These are phyloP conservation scores for Paramecium sonneborni DNA, from an alignment of 73 alveolate species.

Conservation along the genomic window DNA sequence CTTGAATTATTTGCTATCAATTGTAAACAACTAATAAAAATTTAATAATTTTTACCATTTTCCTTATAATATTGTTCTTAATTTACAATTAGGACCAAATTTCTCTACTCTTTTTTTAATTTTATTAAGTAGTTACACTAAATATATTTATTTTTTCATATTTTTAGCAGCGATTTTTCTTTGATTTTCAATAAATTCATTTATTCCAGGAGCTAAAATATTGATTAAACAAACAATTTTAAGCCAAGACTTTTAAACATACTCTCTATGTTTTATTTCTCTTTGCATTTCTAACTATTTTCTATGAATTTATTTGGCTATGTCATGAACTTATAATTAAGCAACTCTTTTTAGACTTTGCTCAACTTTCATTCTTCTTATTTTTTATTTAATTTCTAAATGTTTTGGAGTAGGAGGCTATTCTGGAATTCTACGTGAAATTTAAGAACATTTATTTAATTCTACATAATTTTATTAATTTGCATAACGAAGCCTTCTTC, in stretches of 20 bases:
- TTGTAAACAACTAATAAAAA: not conserved
- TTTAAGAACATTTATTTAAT: conserved; percentile 12
- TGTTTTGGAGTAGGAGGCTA: not conserved
- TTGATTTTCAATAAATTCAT: not conserved
- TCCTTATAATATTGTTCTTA: not conserved
- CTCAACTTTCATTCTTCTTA: not conserved
- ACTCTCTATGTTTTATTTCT: not conserved
- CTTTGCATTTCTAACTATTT: conserved; percentile 15
- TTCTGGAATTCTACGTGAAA: not conserved
- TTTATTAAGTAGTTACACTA: not conserved
- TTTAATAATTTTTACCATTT: not conserved
- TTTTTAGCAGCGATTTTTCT: conserved; percentile 33
- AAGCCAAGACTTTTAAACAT: conserved; percentile 1
- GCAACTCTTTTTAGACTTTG: not conserved
- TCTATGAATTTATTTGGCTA: conserved; percentile 5
- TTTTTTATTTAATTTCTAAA: not conserved
- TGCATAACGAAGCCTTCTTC: conserved; percentile 16
- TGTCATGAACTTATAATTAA: conserved; percentile 18
- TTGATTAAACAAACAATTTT: not conserved
- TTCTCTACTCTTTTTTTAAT: not conserved
- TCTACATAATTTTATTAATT: conserved; percentile 17
- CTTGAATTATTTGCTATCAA: not conserved
- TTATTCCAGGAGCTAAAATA: conserved; percentile 1
- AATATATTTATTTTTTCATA: conserved; percentile 27
- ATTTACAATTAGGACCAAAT: conserved; percentile 1